phyloP scores from a whole-genome alignment of 495 filamentous ascomycete species.

The Aspergillus saccharolyticus region DNA sequence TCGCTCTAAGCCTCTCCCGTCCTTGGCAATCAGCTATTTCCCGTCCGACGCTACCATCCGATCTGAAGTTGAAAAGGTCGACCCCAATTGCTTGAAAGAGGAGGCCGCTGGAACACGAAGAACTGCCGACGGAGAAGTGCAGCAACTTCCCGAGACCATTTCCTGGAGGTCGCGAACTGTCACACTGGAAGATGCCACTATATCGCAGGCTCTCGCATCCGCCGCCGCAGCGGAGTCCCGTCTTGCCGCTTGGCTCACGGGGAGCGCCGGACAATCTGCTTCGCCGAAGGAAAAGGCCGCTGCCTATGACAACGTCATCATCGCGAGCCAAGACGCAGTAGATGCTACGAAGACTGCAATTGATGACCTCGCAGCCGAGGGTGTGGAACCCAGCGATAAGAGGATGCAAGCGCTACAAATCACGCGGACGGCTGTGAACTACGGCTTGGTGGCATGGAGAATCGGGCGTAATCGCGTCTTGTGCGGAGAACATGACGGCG shows the following conservation, averaged over 20 bases:
- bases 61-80: slow-evolving; percentile 62
- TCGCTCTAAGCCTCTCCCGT: slow-evolving; percentile 71
- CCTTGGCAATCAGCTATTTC: slow-evolving; percentile 73
- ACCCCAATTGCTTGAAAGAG: slow-evolving; percentile 62
- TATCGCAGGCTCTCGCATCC: slow-evolving; percentile 65
- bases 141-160: slow-evolving; percentile 67
- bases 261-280: slow-evolving; percentile 31
- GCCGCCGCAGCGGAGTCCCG: slow-evolving; percentile 50
- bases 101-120: slow-evolving; percentile 54
- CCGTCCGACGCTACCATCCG: slow-evolving; percentile 58
- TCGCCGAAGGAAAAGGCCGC: slow-evolving; percentile 57
- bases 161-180: slow-evolving; percentile 88
- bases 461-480: slow-evolving; percentile 89
- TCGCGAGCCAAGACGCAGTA: slow-evolving; percentile 86
- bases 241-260: slow-evolving; percentile 41
- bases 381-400: slow-evolving; percentile 75
- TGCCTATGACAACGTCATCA: slow-evolving; percentile 87
- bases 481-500: slow-evolving; percentile 72
- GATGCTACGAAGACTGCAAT: slow-evolving; percentile 91
- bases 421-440: slow-evolving; percentile 88
- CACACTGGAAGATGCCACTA: slow-evolving; percentile 87
- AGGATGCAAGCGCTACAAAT: slow-evolving; percentile 92
- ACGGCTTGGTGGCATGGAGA: slow-evolving; percentile 87
- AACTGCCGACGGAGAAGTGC: slow-evolving; percentile 44
- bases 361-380: slow-evolving; percentile 79